Conservation (phyloP, 192 early-diverging fungal species). For the Dispira parvispora region DNA sequence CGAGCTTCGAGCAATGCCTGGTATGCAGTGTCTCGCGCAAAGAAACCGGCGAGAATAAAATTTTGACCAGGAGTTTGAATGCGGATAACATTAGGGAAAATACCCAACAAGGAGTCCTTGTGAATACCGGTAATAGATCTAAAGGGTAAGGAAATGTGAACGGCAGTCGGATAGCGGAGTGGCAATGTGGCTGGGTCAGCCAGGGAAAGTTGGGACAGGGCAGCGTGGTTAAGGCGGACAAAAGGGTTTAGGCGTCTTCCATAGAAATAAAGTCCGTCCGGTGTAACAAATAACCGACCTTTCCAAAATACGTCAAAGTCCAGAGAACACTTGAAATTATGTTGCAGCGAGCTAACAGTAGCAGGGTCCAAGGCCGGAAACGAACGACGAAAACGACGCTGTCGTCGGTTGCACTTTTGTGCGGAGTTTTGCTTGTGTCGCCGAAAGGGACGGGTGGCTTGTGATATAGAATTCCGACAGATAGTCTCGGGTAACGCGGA, state of each 20-base stretch:
- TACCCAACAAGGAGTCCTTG: constrained; percentile 8
- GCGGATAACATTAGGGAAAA: constrained; percentile 9
- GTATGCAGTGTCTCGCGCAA: background rate
- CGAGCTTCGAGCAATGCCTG: background rate
- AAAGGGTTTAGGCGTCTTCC: constrained; percentile 5
- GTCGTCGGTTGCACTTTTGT: constrained; percentile 2
- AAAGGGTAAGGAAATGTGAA: constrained; percentile 6
- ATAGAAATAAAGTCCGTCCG: constrained; percentile 1
- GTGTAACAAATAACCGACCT: background rate
- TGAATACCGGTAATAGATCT: background rate
- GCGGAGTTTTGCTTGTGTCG: too few species aligned
- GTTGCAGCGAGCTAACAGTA: background rate
- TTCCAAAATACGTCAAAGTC: constrained; percentile 10
- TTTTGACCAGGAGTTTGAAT: background rate
- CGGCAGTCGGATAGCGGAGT: background rate
- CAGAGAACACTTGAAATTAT: constrained; percentile 6
- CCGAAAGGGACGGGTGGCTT: too few species aligned
- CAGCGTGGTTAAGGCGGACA: background rate
- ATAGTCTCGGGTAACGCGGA: too few species aligned
- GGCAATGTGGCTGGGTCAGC: background rate
- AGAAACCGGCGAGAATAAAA: constrained; percentile 7
- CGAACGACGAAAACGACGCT: background rate
- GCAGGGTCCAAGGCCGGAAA: background rate
- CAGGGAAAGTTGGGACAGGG: background rate
- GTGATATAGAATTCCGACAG: too few species aligned